phyloP scores from a whole-genome alignment of 495 filamentous ascomycete species.

The Margaritispora aquatica region DNA sequence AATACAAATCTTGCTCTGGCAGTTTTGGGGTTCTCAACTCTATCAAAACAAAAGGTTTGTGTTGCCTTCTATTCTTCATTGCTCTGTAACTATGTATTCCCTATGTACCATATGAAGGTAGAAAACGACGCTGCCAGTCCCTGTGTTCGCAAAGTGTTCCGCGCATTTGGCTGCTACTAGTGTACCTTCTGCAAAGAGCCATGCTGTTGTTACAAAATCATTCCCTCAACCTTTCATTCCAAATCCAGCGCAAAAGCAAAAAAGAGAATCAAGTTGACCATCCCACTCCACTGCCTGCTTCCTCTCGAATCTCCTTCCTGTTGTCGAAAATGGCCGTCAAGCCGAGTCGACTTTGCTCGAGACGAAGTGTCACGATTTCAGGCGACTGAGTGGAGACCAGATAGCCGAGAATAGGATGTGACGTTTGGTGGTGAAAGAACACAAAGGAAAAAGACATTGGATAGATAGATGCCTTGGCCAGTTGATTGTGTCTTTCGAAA shows the following conservation, averaged over 20 bases:
- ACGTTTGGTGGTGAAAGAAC: no score
- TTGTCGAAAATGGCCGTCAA: background rate
- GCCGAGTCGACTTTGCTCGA: background rate
- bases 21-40: background rate
- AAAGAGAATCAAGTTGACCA: no score
- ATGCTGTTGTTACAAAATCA: background rate
- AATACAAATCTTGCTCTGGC: background rate
- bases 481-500: background rate
- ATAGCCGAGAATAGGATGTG: background rate
- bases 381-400: background rate
- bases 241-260: no score
- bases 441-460: no score
- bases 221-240: no score
- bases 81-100: background rate
- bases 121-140: background rate
- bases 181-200: no score
- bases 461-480: background rate
- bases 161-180: background rate
- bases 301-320: background rate
- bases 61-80: background rate
- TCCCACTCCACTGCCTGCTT: background rate
- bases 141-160: background rate
- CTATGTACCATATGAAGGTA: background rate
- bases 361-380: background rate
- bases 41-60: background rate